Base-by-base conservation (phyloP, 495 filamentous ascomycete species). In the Podospora fimiseda region DNA sequence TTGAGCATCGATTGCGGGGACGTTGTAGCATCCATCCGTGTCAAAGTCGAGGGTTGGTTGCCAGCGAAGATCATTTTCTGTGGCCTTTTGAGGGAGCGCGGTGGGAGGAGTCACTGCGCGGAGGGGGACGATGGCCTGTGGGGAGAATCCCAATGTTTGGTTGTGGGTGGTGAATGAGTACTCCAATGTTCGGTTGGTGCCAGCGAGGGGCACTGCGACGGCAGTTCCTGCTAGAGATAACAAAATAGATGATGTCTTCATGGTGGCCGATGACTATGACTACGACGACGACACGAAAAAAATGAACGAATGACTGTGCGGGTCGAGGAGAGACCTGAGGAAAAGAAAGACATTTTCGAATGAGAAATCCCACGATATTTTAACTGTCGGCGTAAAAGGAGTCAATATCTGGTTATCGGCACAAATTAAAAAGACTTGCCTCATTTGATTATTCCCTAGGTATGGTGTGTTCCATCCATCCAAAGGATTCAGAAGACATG, bases 11-110 rank as follows among this genome's bases (percentile, higher is more conserved):
- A 75, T 73, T 41, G 71, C 73, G 1, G 73, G 71, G 6, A 71
- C 70, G 60, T 73, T 73, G 57, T 75, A 75, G 60, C 73, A 75
- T 11, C 73, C 63, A 44, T 75, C 73, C 1, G 62, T 70, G 56
- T 75, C 73, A 49, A 72, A 75, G 57, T 75, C 73, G 53, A 75
- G 64, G 1, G 65, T 59, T 8, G 73, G 73, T 51, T 75, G 73
- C 57, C 61, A 75, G 19, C 63, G 62, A 39, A 72, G 62, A 60
- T 75, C 72, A 46, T 64, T 59, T 43, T 61, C 60, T 6, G 71
- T 72, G 13, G 71, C 70, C 15, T 59, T 62, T 47, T 71, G 63
- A 2, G 72, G 71, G 21, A 75, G 66, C 4, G 72, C 72, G 0
- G 60, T 53, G 1, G 64, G 64, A 1, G 62, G 62, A 38, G 40